Evolutionary conservation across 129 eudicot genomes (phyloP).

Genomic region (Tanacetum coccineum): DNA sequence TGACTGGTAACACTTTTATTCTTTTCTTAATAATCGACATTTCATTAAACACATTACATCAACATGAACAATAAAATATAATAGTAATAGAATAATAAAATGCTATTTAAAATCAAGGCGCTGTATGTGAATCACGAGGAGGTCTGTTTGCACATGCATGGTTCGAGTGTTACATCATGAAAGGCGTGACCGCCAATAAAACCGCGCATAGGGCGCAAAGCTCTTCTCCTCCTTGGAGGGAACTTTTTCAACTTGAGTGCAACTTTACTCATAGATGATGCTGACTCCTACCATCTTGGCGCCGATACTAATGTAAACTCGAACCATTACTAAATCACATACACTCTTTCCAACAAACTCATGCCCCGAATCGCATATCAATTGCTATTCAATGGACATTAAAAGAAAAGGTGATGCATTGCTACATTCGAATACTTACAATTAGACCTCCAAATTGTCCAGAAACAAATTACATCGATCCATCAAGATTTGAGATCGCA

Average conservation of each 20-base stretch:
- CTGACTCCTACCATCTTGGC: constrained; percentile 66
- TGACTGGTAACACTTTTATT: too few relatives aligned
- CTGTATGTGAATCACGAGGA: constrained; percentile 63
- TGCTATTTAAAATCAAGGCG: constrained; percentile 44
- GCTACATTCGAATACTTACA: constrained; percentile 59
- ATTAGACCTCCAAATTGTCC: constrained; percentile 58
- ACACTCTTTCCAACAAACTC: constrained; percentile 21
- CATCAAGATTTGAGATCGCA: constrained; percentile 66
- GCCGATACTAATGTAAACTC: constrained; percentile 49
- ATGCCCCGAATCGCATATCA: constrained; percentile 53
- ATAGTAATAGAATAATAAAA: too few relatives aligned
- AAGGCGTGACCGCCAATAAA: constrained; percentile 78
- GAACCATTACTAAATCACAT: constrained; percentile 15
- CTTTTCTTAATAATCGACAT: too few relatives aligned
- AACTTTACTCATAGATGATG: constrained; percentile 62
- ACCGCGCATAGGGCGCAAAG: constrained; percentile 47
- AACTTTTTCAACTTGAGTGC: constrained; percentile 51
- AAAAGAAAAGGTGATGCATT: constrained; percentile 68
- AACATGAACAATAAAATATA: neutral
- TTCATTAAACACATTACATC: too few relatives aligned
- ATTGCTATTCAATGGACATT: constrained; percentile 80
- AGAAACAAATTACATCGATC: constrained; percentile 57
- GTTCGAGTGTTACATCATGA: constrained; percentile 84
- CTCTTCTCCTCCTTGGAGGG: constrained; percentile 93
- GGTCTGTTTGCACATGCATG: constrained; percentile 70